A percentile compares a stretch with the other conserved stretches of the same genome.
Evolutionary conservation across 352 stramenopile genomes (phyloP).

Genomic region (Phytophthora capsici): DNA sequence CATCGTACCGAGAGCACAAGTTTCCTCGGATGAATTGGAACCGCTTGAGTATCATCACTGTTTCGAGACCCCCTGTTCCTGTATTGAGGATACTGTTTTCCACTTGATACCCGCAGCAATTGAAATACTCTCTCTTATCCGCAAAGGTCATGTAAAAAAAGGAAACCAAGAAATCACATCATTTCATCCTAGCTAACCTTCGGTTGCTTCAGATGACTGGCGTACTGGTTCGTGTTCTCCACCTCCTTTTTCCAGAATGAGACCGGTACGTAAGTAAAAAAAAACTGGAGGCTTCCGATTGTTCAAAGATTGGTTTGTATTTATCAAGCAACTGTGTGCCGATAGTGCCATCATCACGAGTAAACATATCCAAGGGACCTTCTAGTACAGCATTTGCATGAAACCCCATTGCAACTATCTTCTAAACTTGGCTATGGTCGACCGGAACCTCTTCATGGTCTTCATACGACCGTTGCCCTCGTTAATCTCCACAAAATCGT

Average conservation of each 20-base stretch:
- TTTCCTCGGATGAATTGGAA: not conserved
- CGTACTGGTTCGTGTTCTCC: not conserved
- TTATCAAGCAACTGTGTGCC: not conserved
- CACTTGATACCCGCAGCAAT: not conserved
- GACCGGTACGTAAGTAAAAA: not conserved
- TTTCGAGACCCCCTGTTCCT: not conserved
- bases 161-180: not conserved
- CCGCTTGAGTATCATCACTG: not conserved
- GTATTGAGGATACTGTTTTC: not conserved
- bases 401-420: not conserved
- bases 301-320: not conserved
- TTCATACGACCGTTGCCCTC: not conserved
- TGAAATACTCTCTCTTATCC: constrained; percentile 1
- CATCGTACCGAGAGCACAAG: not conserved
- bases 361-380: not conserved
- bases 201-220: not conserved
- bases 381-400: not conserved
- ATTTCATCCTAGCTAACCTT: not conserved
- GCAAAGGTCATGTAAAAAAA: constrained; percentile 4
- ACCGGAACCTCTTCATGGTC: not conserved
- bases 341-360: not conserved
- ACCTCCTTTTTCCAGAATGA: constrained; percentile 4
- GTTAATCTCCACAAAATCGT: too few relatives aligned
- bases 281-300: not conserved
- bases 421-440: not conserved